A percentile compares a stretch with the other conserved stretches of the same genome.
Conservation (phyloP, 2,329 filamentous ascomycete genomes). For the Penicillium hesseltinei region DNA sequence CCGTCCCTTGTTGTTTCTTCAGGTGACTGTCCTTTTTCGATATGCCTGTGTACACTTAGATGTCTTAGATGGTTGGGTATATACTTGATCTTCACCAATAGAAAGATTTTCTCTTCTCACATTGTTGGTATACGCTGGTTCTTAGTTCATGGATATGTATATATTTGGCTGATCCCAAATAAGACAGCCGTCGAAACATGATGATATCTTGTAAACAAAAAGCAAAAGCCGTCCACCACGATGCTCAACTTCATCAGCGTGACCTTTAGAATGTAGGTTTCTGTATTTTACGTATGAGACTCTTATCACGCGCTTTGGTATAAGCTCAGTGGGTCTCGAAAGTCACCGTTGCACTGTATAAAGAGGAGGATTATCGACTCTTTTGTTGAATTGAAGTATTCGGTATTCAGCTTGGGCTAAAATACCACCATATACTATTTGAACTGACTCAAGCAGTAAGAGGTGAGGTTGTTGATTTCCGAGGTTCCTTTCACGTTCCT, state of each 20-base stretch:
- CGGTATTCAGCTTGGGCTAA: background rate
- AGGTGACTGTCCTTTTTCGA: slow-evolving; percentile 7
- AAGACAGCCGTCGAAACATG: no score
- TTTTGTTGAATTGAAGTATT: background rate
- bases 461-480: background rate
- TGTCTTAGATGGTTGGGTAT: slow-evolving; percentile 16
- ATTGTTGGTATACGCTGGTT: background rate
- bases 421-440: background rate
- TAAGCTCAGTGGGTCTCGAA: background rate
- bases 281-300: background rate
- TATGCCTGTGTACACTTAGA: slow-evolving; percentile 23
- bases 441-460: background rate
- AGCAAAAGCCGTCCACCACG: background rate
- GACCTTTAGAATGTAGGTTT: background rate
- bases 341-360: background rate
- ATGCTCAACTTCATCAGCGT: background rate
- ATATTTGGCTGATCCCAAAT: background rate
- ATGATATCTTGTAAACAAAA: background rate
- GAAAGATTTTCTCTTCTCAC: background rate
- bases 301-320: background rate
- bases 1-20: slow-evolving; percentile 7
- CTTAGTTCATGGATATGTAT: background rate
- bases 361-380: background rate
- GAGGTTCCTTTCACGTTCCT: slow-evolving; percentile 11
- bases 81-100: slow-evolving; percentile 8